Conservation (phyloP, 1,284 basidiomycete genomes). For the Phlebopus sp. region DNA sequence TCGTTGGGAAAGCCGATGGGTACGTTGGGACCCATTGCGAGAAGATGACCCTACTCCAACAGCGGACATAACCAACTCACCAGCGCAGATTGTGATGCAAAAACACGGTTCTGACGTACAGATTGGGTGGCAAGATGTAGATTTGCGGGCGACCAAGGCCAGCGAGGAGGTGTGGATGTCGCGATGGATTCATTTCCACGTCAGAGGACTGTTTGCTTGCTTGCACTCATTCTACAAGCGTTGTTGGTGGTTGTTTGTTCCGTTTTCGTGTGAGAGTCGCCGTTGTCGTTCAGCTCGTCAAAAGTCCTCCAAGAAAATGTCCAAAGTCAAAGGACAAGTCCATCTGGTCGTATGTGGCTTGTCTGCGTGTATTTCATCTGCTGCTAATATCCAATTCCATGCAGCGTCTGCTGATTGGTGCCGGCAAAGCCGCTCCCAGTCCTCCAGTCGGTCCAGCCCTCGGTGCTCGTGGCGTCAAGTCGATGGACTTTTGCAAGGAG, state of each 20-base stretch:
- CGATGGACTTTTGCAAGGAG: conserved; percentile 99
- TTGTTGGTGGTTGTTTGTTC: conserved; percentile 24
- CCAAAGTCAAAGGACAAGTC: conserved; percentile 31
- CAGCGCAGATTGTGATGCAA: conserved; percentile 1
- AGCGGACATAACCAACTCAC: conserved; percentile 7
- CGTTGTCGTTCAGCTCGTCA: neutral
- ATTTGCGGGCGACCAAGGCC: neutral
- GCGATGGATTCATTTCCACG: conserved; percentile 4
- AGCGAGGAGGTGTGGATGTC: neutral
- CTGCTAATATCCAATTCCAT: conserved; percentile 1
- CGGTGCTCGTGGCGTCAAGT: conserved; percentile 97
- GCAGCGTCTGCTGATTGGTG: conserved; percentile 83
- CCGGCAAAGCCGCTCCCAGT: conserved; percentile 94
- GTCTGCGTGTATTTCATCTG: conserved; percentile 7
- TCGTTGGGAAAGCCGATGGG: conserved; percentile 2
- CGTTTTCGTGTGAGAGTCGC: neutral
- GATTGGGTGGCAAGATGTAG: neutral
- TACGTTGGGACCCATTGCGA: neutral
- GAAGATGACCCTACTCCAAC: conserved; percentile 1
- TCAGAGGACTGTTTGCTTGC: too few species aligned
- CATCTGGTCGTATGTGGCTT: conserved; percentile 31
- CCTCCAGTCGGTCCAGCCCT: conserved; percentile 97
- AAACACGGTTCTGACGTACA: neutral
- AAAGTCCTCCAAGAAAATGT: conserved; percentile 19
- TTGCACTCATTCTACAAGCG: too few species aligned